A percentile compares a stretch with the other conserved stretches of the same genome.
These are phyloP conservation scores for Monosporascus cannonballus DNA, from an alignment of 2,329 filamentous ascomycete species.

Conservation along the genomic window DNA sequence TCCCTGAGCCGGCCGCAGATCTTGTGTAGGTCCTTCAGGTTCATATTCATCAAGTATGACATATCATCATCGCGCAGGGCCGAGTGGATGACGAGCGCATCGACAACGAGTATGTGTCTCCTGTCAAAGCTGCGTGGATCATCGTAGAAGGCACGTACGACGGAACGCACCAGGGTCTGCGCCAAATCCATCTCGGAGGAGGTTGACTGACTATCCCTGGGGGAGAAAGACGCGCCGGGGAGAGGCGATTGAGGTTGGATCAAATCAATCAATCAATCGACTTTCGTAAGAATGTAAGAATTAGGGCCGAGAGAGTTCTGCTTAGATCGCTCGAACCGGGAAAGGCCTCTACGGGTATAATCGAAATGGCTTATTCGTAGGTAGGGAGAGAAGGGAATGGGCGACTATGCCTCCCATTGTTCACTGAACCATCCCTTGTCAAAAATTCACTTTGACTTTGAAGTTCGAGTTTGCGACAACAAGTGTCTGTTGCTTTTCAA, in stretches of 20 bases:
- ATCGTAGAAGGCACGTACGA: constrained; percentile 73
- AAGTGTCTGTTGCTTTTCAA: neutral
- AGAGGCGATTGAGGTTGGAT: neutral
- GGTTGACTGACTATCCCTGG: neutral
- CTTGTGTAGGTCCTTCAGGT: constrained; percentile 87
- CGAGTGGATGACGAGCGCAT: constrained; percentile 69
- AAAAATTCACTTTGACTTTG: neutral
- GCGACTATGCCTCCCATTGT: neutral
- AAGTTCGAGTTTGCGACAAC: neutral
- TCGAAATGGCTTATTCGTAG: neutral
- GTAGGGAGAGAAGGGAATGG: neutral
- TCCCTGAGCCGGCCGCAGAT: constrained; percentile 79
- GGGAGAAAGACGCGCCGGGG: neutral
- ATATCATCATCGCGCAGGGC: constrained; percentile 83
- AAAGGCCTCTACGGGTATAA: neutral
- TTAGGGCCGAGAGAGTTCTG: no score
- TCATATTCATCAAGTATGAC: constrained; percentile 79
- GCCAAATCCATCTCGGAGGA: constrained; percentile 42
- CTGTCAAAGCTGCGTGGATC: constrained; percentile 51
- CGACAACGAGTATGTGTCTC: constrained; percentile 69
- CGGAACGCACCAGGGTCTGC: constrained; percentile 79
- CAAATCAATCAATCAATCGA: neutral
- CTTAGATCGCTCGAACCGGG: neutral
- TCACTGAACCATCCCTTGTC: neutral
- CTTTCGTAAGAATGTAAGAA: no score